Evolutionary conservation across 2,329 filamentous ascomycete genomes (phyloP), one percentile per base, ranked within the genome.

Genomic region (Penicillium sp.): DNA sequence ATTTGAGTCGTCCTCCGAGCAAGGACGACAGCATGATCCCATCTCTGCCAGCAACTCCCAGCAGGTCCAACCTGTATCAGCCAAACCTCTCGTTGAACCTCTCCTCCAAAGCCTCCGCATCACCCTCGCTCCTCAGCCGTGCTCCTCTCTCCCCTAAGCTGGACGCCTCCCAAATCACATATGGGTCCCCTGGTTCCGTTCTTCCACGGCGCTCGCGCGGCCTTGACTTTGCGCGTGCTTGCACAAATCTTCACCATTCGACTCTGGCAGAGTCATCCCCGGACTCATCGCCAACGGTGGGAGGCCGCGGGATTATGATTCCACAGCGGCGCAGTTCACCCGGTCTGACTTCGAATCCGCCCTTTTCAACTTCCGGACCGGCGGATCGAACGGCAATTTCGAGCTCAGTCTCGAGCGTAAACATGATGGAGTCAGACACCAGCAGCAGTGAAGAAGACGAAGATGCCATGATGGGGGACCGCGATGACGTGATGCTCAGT

Each of bases 231-330:
- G 94, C 94, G 42, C 86, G 94, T 67, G 93, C 93, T 11, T 95
- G 92, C 63, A 97, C 94, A 11, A 96, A 93, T 73, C 83, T 99
- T 22, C 95, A 98, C 77, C 95, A 98, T 76, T 97, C 94, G 15
- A 98, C 91, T 0, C 84, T 98, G 8, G 93, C 94, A 57, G 91
- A 96, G 73, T 90, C 91, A 0, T 95, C 91, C 5, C 92, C 93
- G 3, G 92, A 96, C 74, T 95, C 92, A 0, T 97, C 93, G 0
- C 95, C 95, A 0, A 93, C 89, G 12, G 88, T 95, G 56, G 88
- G 88, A 54, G 88, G 89, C 42, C 87, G 90, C 63, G 83, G 83
- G 2, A 81, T 88, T 72, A 81, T 81, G 59, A 88, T 88, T 55
- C 85, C 86, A 3, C 77, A 81, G 41, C 79, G 84, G 54, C 85